Evolutionary conservation across 2,329 filamentous ascomycete genomes (phyloP), one percentile per base, ranked within the genome.

Genomic region (Fusarium pininemorale): DNA sequence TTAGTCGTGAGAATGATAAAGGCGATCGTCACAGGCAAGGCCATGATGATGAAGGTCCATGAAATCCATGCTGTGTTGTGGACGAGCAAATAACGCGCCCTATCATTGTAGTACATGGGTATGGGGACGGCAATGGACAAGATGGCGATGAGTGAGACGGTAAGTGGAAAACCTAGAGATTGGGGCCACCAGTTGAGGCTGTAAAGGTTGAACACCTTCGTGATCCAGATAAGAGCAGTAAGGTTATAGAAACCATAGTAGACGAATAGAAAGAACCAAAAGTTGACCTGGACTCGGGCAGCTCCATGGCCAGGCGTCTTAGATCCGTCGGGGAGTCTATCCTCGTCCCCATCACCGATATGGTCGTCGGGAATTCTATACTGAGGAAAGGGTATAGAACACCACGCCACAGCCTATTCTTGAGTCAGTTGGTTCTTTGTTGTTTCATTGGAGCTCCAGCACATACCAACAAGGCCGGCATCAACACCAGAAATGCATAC

Each of bases 211-310:
- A 93, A 93, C 10, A 92, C 87, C 78, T 92, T 92, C 54, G 91
- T 93, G 78, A 93, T 92, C 90, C 90, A 93, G 69, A 91, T 88
- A 75, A 93, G 82, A 6, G 90, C 91, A 9, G 90, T 91, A 30
- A 92, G 78, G 78, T 91, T 92, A 81, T 93, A 93, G 74, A 92
- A 88, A 64, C 90, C 90, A 80, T 93, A 93, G 82, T 92, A 93
- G 64, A 92, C 88, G 55, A 92, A 87, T 42, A 93, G 84, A 78
- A 93, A 93, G 84, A 92, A 92, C 90, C 91, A 93, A 78, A 92
- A 92, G 82, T 91, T 91, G 74, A 92, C 87, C 70, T 89, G 87
- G 9, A 92, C 90, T 47, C 88, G 84, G 11, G 90, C 89, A 74
- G 87, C 85, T 66, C 91, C 91, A 83, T 92, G 90, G 32, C 90